Evolutionary conservation across 257 asterid genomes (phyloP).

Genomic region (Echites panduratus): DNA sequence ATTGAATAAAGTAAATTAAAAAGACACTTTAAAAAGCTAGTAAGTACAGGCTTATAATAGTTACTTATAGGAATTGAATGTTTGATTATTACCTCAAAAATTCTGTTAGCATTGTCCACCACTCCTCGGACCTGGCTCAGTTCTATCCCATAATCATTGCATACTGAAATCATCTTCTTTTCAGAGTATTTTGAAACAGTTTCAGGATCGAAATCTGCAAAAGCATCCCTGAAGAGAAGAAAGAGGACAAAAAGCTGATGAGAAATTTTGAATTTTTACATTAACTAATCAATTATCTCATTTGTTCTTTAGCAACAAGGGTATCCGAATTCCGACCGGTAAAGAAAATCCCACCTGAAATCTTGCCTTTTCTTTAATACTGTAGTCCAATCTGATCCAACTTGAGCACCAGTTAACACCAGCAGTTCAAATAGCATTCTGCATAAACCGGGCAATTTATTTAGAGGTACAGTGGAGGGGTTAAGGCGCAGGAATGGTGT

Average conservation of each 20-base stretch:
- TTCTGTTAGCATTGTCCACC: conserved; percentile 66
- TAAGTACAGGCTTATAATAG: not conserved
- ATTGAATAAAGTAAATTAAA: not conserved
- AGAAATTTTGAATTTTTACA: not conserved
- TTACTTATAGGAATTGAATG: not conserved
- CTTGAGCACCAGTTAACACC: conserved; percentile 73
- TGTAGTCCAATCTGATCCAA: conserved; percentile 80
- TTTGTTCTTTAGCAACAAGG: too few relatives aligned
- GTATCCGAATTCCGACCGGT: too few relatives aligned
- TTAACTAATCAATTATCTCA: too few relatives aligned
- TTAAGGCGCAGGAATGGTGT: not conserved
- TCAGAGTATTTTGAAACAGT: conserved; percentile 51
- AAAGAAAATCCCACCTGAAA: conserved; percentile 27
- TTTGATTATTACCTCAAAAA: conserved; percentile 45
- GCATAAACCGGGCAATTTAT: conserved; percentile 5
- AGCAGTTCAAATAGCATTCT: conserved; percentile 68
- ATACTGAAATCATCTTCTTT: conserved; percentile 47
- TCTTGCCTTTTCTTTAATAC: conserved; percentile 60
- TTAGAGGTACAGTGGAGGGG: not conserved
- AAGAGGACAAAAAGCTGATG: not conserved
- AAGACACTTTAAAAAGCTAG: conserved; percentile 10
- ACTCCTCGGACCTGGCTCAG: conserved; percentile 65
- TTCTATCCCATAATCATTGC: conserved; percentile 44
- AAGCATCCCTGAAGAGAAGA: conserved; percentile 49
- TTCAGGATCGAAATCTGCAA: conserved; percentile 58